phyloP scores from a whole-genome alignment of 148 eudicot genomes.

The Rhododendron henanense region DNA sequence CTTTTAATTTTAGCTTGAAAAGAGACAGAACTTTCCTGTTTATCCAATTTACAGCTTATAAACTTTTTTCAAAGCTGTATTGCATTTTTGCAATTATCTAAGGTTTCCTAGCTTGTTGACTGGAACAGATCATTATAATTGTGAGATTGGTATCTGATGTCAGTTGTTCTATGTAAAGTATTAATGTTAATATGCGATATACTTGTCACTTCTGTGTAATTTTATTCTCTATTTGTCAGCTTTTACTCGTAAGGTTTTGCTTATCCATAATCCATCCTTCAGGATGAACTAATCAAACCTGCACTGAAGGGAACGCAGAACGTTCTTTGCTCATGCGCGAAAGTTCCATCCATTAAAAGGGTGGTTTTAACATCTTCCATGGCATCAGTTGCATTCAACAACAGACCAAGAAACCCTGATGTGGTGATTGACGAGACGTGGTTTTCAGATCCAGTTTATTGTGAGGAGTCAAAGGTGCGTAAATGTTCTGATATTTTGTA shows the following conservation, averaged over 20 bases:
- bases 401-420: constrained; percentile 14
- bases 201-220: not conserved
- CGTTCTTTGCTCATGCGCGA: constrained; percentile 19
- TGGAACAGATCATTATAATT: not conserved
- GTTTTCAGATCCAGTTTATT: constrained; percentile 20
- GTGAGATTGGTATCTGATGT: not conserved
- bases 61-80: not conserved
- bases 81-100: not conserved
- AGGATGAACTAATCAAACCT: constrained; percentile 23
- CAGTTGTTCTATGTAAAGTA: not conserved
- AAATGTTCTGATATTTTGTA: not conserved
- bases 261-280: constrained; percentile 6
- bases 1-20: not conserved
- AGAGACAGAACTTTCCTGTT: not conserved
- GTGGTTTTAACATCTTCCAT: constrained; percentile 25
- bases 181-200: not conserved
- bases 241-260: not conserved
- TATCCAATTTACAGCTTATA: not conserved
- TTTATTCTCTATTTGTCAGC: not conserved
- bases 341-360: constrained; percentile 21
- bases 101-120: not conserved
- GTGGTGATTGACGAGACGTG: constrained; percentile 22
- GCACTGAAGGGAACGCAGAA: constrained; percentile 23
- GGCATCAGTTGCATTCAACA: constrained; percentile 8
- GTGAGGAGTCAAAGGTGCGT: constrained; percentile 15